Evolutionary conservation across 208 protist species (phyloP), one percentile per base, ranked within the genome.

Genomic region (Naegleria fowleri): DNA sequence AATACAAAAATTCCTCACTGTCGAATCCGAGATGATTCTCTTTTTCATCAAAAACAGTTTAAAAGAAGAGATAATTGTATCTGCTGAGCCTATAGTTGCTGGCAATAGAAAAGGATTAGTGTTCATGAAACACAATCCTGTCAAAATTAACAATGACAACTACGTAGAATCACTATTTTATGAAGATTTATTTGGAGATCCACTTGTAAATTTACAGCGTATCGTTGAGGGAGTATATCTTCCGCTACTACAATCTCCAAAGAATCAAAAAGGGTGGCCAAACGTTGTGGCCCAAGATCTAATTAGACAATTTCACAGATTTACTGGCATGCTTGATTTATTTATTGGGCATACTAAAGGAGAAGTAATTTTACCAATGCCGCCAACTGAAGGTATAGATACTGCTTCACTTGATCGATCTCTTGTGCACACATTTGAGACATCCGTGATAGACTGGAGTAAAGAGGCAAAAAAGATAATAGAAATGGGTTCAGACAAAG

Each of bases 391-490:
- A 33, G 43, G 9, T 36, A n/a, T 33, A 19, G 75, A 88, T 2
- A 48, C 16, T 1, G 19, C 33, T 33, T 22, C 15, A 29, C 29
- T 51, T 25, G 91, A 92, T 43, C 91, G 92, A 90, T 91, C 91
- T 5, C n/a, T 67, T 25, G 55, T 93, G 7, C 92, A 93, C 48
- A 19, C 89, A n/a, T 87, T 93, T 3, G 92, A 93, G 76, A 55
- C 91, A 40, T 43, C 92, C 0, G 88, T 93, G 22, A 86, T 93
- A 59, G 91, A 88, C 29, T 93, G 92, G 92, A 92, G 52, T 36
- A 41, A 52, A 29, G 91, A 92, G 79, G 43, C 83, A 52, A 29
- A 48, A n/a, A 76, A 85, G 43, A 39, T 90, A 5, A 76, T 92
- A 33, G 48, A 90, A 38, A 90, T 39, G n/a, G 51, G 38, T 59